Evolutionary conservation across 148 eudicot genomes (phyloP), one percentile per base, ranked within the genome.

Genomic region (Pouteria glomerata): DNA sequence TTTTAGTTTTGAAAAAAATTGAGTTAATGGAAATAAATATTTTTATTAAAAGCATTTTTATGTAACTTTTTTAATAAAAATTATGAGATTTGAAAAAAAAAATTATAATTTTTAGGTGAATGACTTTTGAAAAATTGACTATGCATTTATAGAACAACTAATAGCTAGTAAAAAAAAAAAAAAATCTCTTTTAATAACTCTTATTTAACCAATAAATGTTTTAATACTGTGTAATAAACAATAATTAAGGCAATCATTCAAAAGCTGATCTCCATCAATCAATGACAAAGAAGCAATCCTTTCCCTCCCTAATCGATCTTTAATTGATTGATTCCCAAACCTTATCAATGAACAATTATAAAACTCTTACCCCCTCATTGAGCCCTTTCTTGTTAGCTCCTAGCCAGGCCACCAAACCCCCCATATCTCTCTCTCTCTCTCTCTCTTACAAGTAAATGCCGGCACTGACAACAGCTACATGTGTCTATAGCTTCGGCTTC

Each of bases 271-370:
- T 16, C 29, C 21, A 69, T 72, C 73, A 74, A 82, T 77, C 41
- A 71, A 81, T 81, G 89, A 84, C 89, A 89, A 86, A 86, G 76
- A 75, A 76, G 72, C 63, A 81, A 86, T 86, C 81, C 83, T 33
- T 34, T 63, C 39, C 18, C 60, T 24, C 52, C n/a, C n/a, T n/a
- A n/a, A n/a, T 21, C 41, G 26, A 33, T 63, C 70, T 18, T 60
- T 27, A 58, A 39, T 39, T 39, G 44, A 39, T 74, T 61, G 70
- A 72, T 61, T 64, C 68, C 47, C 35, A 66, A 73, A 42, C 69
- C 62, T 50, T 26, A 30, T 63, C 41, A n/a, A n/a, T 37, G 12
- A 47, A 62, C 68, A 74, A 74, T 69, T 83, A 81, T 83, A 79
- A 73, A 74, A 74, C 44, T 65, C 81, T 48, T 34, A 44, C 48